phyloP scores from a whole-genome alignment of 2,329 filamentous ascomycete species.

The Exophiala xenobiotica region DNA sequence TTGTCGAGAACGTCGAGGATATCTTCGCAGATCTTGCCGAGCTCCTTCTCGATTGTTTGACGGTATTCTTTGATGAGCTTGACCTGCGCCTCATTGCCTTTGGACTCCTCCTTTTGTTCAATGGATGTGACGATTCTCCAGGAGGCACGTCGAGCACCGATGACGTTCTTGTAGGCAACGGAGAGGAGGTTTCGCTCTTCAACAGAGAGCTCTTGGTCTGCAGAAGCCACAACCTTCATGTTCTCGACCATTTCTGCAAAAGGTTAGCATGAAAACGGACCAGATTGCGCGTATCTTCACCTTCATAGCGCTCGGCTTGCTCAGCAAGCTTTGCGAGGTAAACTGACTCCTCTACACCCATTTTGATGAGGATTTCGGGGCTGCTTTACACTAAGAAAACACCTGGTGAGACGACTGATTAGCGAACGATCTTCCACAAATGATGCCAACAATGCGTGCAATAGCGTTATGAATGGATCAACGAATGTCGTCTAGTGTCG shows the following conservation, averaged over 20 bases:
- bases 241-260: slow-evolving; percentile 95
- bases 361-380: slow-evolving; percentile 55
- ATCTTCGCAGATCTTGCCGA: slow-evolving; percentile 98
- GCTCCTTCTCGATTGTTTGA: slow-evolving; percentile 95
- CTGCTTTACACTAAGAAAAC: slow-evolving; percentile 16
- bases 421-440: slow-evolving; percentile 7
- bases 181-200: slow-evolving; percentile 87
- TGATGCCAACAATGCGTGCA: background rate
- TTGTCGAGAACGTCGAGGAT: slow-evolving; percentile 93
- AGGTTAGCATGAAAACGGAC: slow-evolving; percentile 25
- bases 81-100: slow-evolving; percentile 95
- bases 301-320: slow-evolving; percentile 99
- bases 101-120: slow-evolving; percentile 99
- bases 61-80: slow-evolving; percentile 93
- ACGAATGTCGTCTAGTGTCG: background rate
- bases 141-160: slow-evolving; percentile 94
- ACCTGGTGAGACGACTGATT: slow-evolving; percentile 21
- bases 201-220: slow-evolving; percentile 69
- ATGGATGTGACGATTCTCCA: slow-evolving; percentile 99
- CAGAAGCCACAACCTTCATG: slow-evolving; percentile 97
- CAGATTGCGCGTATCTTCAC: slow-evolving; percentile 55
- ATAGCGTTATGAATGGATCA: background rate
- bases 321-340: slow-evolving; percentile 99
- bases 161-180: slow-evolving; percentile 99
- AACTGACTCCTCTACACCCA: slow-evolving; percentile 99